These are phyloP conservation scores for Gossypium gossypioides DNA, from an alignment of 441 rosid species.

Conservation along the genomic window DNA sequence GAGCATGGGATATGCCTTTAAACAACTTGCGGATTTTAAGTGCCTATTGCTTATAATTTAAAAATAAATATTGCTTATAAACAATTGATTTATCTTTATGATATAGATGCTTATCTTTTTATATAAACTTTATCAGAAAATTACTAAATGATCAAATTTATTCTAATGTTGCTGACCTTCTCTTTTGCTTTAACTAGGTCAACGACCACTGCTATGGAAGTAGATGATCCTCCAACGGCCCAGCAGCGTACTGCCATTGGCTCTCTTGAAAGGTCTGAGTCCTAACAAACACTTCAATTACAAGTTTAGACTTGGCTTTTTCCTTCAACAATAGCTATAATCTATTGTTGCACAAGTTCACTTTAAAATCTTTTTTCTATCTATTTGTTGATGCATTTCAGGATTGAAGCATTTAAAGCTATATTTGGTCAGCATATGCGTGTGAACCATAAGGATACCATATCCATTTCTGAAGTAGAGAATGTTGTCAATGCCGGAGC, in stretches of 20 bases:
- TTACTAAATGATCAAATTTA: neutral
- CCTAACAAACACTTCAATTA: conserved; percentile 8
- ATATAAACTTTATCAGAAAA: neutral
- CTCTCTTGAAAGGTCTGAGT: conserved; percentile 29
- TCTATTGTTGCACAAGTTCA: neutral
- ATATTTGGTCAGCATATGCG: conserved; percentile 78
- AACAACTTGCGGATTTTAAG: neutral
- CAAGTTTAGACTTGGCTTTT: neutral
- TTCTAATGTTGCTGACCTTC: conserved; percentile 9
- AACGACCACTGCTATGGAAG: conserved; percentile 63
- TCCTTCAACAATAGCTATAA: neutral
- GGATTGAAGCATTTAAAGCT: conserved; percentile 64
- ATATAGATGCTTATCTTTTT: neutral
- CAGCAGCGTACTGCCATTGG: conserved; percentile 26
- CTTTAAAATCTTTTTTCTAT: neutral
- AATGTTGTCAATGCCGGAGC: conserved; percentile 22
- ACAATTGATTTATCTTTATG: neutral
- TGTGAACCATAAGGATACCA: conserved; percentile 52
- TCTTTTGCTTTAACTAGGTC: conserved; percentile 27
- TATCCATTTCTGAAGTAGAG: conserved; percentile 56
- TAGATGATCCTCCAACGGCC: conserved; percentile 51
- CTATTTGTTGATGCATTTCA: conserved; percentile 20
- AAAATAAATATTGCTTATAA: neutral
- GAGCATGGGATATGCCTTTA: conserved; percentile 9
- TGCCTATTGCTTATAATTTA: neutral